phyloP scores from a whole-genome alignment of 2,329 filamentous ascomycete species.

The Epichloe typhina region DNA sequence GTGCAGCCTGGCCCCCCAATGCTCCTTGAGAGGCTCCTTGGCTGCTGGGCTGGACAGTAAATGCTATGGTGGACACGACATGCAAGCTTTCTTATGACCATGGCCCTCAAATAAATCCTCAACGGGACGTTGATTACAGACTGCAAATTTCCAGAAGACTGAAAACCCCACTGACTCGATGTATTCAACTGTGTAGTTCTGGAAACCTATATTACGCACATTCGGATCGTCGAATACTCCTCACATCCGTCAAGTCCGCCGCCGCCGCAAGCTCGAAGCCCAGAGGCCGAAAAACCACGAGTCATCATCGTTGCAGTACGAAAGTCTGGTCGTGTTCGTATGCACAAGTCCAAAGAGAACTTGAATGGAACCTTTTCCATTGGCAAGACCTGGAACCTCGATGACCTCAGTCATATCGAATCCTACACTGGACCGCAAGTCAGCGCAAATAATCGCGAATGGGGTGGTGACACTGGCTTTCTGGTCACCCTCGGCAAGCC shows the following conservation, averaged over 20 bases:
- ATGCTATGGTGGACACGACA: not conserved
- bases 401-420: slow-evolving; percentile 74
- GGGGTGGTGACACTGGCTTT: slow-evolving; percentile 77
- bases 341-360: slow-evolving; percentile 97
- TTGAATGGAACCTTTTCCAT: slow-evolving; percentile 89
- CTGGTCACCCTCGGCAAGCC: slow-evolving; percentile 80
- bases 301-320: slow-evolving; percentile 89
- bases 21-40: not conserved
- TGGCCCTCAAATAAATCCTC: too few relatives aligned
- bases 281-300: slow-evolving; percentile 71
- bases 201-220: slow-evolving; percentile 97
- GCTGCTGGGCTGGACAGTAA: not conserved
- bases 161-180: slow-evolving; percentile 6
- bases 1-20: not conserved
- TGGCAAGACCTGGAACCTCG: slow-evolving; percentile 94
- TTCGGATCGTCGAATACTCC: slow-evolving; percentile 78
- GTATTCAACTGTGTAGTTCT: slow-evolving; percentile 15
- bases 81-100: not conserved
- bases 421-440: slow-evolving; percentile 56
- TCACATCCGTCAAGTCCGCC: slow-evolving; percentile 72
- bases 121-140: not conserved
- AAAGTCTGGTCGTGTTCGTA: slow-evolving; percentile 79
- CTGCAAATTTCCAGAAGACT: not conserved
- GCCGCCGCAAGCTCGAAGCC: slow-evolving; percentile 58
- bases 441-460: slow-evolving; percentile 50